A percentile compares a stretch with the other conserved stretches of the same genome.
Evolutionary conservation across 2,329 filamentous ascomycete genomes (phyloP).

Genomic region (Penicillium sp.): DNA sequence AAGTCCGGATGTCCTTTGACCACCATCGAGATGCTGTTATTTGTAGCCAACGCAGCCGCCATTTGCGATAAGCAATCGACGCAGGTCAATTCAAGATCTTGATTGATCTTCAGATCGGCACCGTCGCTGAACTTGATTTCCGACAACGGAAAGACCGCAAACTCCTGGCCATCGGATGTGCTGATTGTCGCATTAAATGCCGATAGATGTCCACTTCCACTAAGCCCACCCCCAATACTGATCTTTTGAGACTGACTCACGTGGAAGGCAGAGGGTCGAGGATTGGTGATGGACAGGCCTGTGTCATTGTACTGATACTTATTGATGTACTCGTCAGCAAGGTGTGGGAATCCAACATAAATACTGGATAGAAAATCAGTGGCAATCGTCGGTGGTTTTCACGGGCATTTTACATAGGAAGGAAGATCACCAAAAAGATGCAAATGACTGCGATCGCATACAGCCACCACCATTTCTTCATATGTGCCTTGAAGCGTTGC

Average conservation of each 20-base stretch:
- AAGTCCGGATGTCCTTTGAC: constrained; percentile 21
- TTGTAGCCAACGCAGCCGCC: constrained; percentile 16
- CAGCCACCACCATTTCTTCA: constrained; percentile 30
- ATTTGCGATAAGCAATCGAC: constrained; percentile 25
- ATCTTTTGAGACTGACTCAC: constrained; percentile 21
- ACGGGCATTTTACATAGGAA: constrained; percentile 20
- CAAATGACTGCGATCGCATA: constrained; percentile 22
- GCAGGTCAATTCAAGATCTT: constrained; percentile 25
- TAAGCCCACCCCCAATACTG: constrained; percentile 19
- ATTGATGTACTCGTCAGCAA: constrained; percentile 27
- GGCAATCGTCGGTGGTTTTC: neutral
- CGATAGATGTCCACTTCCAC: constrained; percentile 23
- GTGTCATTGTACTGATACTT: constrained; percentile 21
- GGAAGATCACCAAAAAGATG: constrained; percentile 21
- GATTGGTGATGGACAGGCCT: constrained; percentile 26
- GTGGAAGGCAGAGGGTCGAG: constrained; percentile 23
- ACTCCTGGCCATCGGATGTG: constrained; percentile 11
- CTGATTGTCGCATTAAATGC: constrained; percentile 24
- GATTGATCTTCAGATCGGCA: constrained; percentile 20
- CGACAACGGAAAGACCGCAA: constrained; percentile 21
- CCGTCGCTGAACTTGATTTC: constrained; percentile 17
- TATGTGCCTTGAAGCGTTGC: constrained; percentile 23
- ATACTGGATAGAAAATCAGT: constrained; percentile 9
- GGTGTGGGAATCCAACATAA: constrained; percentile 26
- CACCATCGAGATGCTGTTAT: constrained; percentile 17